A percentile compares a stretch with the other conserved stretches of the same genome.
These are phyloP conservation scores for Cinchona pubescens DNA, from an alignment of 257 asterid genomes.

Conservation along the genomic window DNA sequence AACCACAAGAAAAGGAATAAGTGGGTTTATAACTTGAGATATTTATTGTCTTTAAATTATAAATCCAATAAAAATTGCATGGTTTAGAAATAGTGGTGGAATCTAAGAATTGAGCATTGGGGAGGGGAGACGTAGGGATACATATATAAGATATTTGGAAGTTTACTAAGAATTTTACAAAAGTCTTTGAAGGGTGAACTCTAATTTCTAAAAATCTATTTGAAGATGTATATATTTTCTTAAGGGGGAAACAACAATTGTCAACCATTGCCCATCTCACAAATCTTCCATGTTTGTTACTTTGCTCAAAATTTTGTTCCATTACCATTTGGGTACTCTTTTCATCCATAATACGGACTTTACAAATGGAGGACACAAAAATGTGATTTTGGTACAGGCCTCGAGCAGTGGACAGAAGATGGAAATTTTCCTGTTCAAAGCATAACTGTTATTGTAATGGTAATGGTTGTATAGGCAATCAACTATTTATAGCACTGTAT, in stretches of 20 bases:
- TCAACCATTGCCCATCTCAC: not conserved
- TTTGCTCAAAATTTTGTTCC: not conserved
- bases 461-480: not conserved
- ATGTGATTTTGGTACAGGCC: not conserved
- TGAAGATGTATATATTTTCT: too few species aligned
- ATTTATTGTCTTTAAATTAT: not conserved
- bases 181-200: too few species aligned
- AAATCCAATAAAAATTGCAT: not conserved
- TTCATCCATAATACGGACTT: not conserved
- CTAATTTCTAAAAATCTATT: too few species aligned
- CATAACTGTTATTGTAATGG: not conserved
- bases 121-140: too few species aligned
- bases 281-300: not conserved
- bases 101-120: too few species aligned
- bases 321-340: not conserved
- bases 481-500: not conserved
- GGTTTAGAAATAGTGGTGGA: too few species aligned
- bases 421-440: conserved; percentile 2
- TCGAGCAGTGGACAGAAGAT: not conserved
- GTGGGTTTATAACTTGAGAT: not conserved
- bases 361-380: not conserved
- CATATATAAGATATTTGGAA: too few species aligned
- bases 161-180: too few species aligned
- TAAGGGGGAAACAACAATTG: too few species aligned
- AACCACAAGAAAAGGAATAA: not conserved